Base-by-base conservation (phyloP, 768 basidiomycete species). In the Suillus brevipes region DNA sequence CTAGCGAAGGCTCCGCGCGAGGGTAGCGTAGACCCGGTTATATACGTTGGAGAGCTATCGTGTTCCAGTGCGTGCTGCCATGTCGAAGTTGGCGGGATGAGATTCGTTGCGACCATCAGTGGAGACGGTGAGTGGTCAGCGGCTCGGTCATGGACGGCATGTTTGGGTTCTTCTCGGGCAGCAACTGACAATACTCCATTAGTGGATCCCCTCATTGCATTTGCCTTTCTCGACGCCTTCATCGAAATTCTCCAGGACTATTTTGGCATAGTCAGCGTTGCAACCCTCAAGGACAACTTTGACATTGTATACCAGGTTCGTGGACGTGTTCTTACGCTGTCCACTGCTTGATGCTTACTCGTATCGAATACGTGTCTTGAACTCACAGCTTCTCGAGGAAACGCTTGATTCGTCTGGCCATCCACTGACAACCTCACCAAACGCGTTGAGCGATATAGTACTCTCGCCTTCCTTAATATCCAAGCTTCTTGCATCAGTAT, bases 341-440 rank as follows among this genome's bases (percentile, higher is more conserved):
- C 50, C 43, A 6, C 25, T 20, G 37, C 25, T 23, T 37, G 23
- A 20, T 23, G 8, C 43, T 34, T 25, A 23, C 23, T 63, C 6
- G 43, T 18, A 36, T 63, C 8, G 31, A 25, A 31, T 37, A 16
- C 12, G 13, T 12, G 4, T 18, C 16, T 45, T 40, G n/a, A 14
- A 56, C 16, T 53, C 43, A 13, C 68, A 96, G 92, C 86, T 99
- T 20, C 84, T 97, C 37, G 96, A 97, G 78, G 96, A 99, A 78
- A 95, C 93, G n/a, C 80, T 99, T 34, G 95, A 97, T 73, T 88
- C 94, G 10, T 91, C 94, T 13, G 95, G 96, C 0, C 90, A 95
- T 73, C 95, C 95, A 0, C 81, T 96, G 43, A 97, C 95, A 7
- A 99, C 94, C 4, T 93, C 94, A 63, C 83, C 90, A 3, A 96